Conservation (phyloP, 2,329 filamentous ascomycete genomes). For the Penicillium sp. region DNA sequence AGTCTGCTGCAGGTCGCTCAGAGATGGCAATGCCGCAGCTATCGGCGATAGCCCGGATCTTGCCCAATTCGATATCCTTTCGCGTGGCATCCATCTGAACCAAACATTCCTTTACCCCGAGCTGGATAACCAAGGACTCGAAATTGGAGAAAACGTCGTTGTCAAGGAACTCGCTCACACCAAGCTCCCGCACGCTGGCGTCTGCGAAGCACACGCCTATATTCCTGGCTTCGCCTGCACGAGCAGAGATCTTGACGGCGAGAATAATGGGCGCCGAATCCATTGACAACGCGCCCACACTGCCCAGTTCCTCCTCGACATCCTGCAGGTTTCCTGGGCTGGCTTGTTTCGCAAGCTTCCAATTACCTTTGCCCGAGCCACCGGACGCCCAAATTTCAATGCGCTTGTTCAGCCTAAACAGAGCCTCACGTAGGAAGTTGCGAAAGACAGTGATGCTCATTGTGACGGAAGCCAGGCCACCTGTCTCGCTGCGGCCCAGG, state of each 20-base stretch:
- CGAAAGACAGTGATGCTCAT: constrained; percentile 95
- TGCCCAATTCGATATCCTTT: constrained; percentile 86
- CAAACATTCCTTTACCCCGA: constrained; percentile 92
- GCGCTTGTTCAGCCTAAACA: constrained; percentile 88
- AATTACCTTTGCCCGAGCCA: constrained; percentile 75
- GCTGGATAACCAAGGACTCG: constrained; percentile 91
- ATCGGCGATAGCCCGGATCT: constrained; percentile 85
- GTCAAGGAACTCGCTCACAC: constrained; percentile 97
- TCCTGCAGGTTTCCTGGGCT: constrained; percentile 97
- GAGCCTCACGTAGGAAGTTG: constrained; percentile 90
- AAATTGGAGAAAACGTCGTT: constrained; percentile 99
- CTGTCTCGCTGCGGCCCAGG: constrained; percentile 80
- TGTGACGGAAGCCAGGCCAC: constrained; percentile 89
- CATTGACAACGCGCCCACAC: constrained; percentile 60
- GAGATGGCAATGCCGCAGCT: constrained; percentile 90
- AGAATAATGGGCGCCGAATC: constrained; percentile 93
- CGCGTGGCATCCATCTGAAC: constrained; percentile 77
- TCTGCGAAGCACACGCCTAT: constrained; percentile 98
- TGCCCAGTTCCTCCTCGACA: constrained; percentile 91
- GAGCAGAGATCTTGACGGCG: constrained; percentile 90
- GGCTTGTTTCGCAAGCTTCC: constrained; percentile 89
- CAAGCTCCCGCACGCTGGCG: constrained; percentile 91
- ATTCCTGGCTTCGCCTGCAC: constrained; percentile 78
- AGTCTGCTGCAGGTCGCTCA: constrained; percentile 76
- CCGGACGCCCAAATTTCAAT: constrained; percentile 86